Base-by-base conservation (phyloP, 495 filamentous ascomycete genomes). In the Penicillium fimorum region DNA sequence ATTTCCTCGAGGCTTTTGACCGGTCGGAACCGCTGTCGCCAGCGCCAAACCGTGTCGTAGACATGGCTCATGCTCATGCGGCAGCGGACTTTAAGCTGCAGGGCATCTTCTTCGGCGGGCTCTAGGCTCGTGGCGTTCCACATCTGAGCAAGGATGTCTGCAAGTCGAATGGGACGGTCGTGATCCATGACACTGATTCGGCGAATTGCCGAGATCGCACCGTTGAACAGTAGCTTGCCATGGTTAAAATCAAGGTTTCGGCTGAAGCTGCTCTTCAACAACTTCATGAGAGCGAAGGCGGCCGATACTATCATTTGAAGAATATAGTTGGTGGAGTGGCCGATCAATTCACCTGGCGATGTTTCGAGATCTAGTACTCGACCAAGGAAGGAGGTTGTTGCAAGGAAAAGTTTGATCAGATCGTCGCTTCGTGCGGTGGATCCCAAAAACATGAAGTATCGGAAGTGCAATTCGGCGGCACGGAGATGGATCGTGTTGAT, bases 281-380 rank as follows among this genome's bases (percentile, higher is more conserved):
- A 78, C 66, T 96, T 96, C 64, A 96, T 82, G 10, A 97, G 73
- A 3, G 90, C 85, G 61, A 95, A 95, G 4, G 89, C 90, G 0
- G 87, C 89, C 11, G 91, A 92, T 8, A 95, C 85, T 29, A 95
- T 86, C 89, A 97, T 96, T 67, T 96, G 92, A 55, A 93, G 84
- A 53, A 96, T 87, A 68, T 96, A 96, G 65, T 93, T 93, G 44
- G 89, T 90, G 20, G 86, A 83, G 69, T 88, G 90, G 18, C 79
- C 78, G 30, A 96, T 79, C 10, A 88, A 74, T 32, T 79, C 75
- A 4, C 76, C 73, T 0, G 76, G 76, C 0, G 72, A 74, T 0
- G 76, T 79, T 59, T 79, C 76, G 5, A 79, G 69, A 40, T 77
- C 76, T 1, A 79, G 58, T 3, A 79, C 76, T n/a, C 76, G 72